Conservation (phyloP, 2,329 filamentous ascomycete genomes). For the Aspergillus niger region DNA sequence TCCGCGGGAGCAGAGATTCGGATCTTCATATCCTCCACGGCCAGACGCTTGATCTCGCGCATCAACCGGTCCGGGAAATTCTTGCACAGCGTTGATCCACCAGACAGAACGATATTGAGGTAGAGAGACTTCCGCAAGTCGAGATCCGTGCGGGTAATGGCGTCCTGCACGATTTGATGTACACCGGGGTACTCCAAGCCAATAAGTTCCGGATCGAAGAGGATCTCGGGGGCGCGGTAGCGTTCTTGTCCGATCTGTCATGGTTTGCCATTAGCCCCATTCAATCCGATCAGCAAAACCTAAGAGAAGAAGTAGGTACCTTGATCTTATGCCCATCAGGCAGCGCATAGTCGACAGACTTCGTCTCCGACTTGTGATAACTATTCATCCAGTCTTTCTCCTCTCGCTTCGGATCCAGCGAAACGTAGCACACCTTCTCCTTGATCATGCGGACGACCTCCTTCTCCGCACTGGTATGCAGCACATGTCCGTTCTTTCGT, state of each 20-base stretch:
- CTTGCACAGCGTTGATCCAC: slow-evolving; percentile 93
- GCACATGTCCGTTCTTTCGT: slow-evolving; percentile 88
- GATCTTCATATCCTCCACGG: slow-evolving; percentile 98
- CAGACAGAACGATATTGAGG: slow-evolving; percentile 95
- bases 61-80: slow-evolving; percentile 93
- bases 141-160: slow-evolving; percentile 92
- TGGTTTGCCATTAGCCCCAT: slow-evolving; percentile 1
- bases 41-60: slow-evolving; percentile 86
- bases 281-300: background rate
- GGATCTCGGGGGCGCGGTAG: slow-evolving; percentile 93
- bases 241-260: slow-evolving; percentile 82
- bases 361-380: slow-evolving; percentile 73
- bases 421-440: slow-evolving; percentile 90
- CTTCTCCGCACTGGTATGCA: slow-evolving; percentile 98
- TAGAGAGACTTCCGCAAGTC: slow-evolving; percentile 93
- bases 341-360: slow-evolving; percentile 81
- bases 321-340: slow-evolving; percentile 94
- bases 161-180: slow-evolving; percentile 96
- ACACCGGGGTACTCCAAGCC: slow-evolving; percentile 95
- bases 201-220: slow-evolving; percentile 97
- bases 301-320: slow-evolving; percentile 50
- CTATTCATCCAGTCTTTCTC: slow-evolving; percentile 87
- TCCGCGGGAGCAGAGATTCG: slow-evolving; percentile 98
- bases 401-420: slow-evolving; percentile 85
- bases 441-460: slow-evolving; percentile 98